These are phyloP conservation scores for Candida mattraensis DNA, from an alignment of 805 yeast genomes.

Conservation along the genomic window DNA sequence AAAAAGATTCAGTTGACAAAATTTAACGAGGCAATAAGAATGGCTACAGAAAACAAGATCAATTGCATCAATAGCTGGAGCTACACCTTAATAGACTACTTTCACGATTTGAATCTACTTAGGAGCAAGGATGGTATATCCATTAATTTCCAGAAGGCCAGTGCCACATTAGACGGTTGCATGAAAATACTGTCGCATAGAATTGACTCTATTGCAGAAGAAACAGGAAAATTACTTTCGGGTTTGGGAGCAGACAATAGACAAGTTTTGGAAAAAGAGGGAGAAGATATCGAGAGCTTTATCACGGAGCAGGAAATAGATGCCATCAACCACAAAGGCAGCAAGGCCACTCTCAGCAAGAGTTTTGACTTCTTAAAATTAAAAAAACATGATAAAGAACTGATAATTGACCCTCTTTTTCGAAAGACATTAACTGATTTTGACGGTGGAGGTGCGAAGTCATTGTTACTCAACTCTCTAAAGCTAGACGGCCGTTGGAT, in stretches of 20 bases:
- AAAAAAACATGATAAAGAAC: conserved; percentile 61
- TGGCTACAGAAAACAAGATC: conserved; percentile 41
- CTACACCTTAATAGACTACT: conserved; percentile 50
- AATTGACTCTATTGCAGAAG: conserved; percentile 41
- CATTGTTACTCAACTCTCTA: conserved; percentile 62
- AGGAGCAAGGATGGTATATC: conserved; percentile 40
- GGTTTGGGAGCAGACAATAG: conserved; percentile 54
- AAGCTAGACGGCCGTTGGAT: conserved; percentile 48
- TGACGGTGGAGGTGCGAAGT: conserved; percentile 82
- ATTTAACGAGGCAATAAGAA: conserved; percentile 27
- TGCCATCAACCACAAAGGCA: too few relatives aligned
- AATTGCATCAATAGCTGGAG: conserved; percentile 51
- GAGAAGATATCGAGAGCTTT: conserved; percentile 26
- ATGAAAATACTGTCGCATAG: conserved; percentile 49
- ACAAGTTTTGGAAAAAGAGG: conserved; percentile 15
- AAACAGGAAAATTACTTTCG: conserved; percentile 48
- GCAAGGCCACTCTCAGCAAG: conserved; percentile 4
- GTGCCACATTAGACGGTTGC: conserved; percentile 56
- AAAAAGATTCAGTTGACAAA: conserved; percentile 14
- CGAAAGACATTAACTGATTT: conserved; percentile 74
- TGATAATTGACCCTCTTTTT: conserved; percentile 69
- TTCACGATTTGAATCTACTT: conserved; percentile 48
- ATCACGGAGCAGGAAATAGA: conserved; percentile 12
- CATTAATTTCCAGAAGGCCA: conserved; percentile 45
- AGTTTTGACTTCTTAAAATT: conserved; percentile 51